A percentile compares a stretch with the other conserved stretches of the same genome.
phyloP scores from a whole-genome alignment of 2,329 filamentous ascomycete genomes.

The Paecilomyces variotii region DNA sequence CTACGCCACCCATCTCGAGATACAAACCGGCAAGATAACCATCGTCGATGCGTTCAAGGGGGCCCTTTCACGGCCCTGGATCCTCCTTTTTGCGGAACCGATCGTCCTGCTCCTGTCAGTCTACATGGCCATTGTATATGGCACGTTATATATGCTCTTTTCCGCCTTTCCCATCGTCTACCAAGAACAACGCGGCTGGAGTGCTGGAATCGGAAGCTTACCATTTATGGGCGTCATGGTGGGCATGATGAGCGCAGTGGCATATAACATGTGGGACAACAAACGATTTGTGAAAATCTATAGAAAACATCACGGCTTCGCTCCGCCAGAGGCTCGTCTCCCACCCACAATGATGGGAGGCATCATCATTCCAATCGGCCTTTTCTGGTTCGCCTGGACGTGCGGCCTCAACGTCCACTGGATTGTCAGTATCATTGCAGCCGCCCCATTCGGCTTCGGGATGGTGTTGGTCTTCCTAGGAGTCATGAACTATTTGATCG shows the following conservation, averaged over 20 bases:
- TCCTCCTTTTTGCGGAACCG: conserved; percentile 37
- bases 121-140: conserved; percentile 41
- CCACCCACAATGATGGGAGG: conserved; percentile 38
- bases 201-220: conserved; percentile 34
- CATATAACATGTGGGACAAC: conserved; percentile 26
- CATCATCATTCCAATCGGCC: conserved; percentile 42
- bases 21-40: conserved; percentile 30
- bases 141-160: conserved; percentile 42
- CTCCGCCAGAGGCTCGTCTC: conserved; percentile 47
- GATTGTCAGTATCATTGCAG: conserved; percentile 23
- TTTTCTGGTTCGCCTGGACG: conserved; percentile 51
- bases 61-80: conserved; percentile 37
- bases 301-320: conserved; percentile 42
- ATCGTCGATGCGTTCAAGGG: conserved; percentile 29
- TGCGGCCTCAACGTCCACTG: conserved; percentile 32
- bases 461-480: conserved; percentile 25
- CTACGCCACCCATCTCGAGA: conserved; percentile 27
- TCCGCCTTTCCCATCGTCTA: conserved; percentile 42
- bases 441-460: conserved; percentile 25
- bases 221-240: conserved; percentile 36
- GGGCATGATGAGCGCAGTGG: conserved; percentile 22
- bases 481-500: conserved; percentile 29
- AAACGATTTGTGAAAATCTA: conserved; percentile 24
- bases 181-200: conserved; percentile 34
- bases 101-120: conserved; percentile 38